Percentiles rank a stretch among this genome's conserved stretches.
Conservation (phyloP, 805 yeast genomes). For the Helenozyma baotianmanensis region DNA sequence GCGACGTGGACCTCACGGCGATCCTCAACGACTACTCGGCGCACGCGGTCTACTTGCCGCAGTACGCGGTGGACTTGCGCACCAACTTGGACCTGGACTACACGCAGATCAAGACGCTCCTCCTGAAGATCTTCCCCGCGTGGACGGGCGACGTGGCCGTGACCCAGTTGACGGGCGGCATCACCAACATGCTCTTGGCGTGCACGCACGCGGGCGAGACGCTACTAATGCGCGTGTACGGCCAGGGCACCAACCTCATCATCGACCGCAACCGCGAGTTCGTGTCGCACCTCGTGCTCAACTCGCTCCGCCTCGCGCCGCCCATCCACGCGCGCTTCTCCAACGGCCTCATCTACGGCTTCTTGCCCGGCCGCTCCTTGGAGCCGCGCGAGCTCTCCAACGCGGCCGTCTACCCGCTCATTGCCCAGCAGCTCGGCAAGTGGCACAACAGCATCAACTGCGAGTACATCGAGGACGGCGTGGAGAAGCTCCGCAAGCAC, state of each 20-base stretch:
- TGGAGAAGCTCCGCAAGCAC: constrained; percentile 33
- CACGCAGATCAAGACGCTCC: constrained; percentile 33
- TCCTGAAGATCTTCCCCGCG: constrained; percentile 44
- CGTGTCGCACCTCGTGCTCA: constrained; percentile 61
- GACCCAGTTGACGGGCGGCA: constrained; percentile 54
- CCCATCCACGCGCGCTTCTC: constrained; percentile 62
- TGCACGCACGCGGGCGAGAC: constrained; percentile 37
- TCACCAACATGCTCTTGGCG: constrained; percentile 55
- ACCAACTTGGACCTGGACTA: constrained; percentile 30
- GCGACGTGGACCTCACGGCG: constrained; percentile 5
- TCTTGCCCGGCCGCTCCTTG: constrained; percentile 58
- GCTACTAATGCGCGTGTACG: constrained; percentile 65
- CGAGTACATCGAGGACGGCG: constrained; percentile 44
- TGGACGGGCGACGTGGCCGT: constrained; percentile 34
- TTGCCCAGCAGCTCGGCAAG: constrained; percentile 64
- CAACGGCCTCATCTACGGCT: constrained; percentile 72
- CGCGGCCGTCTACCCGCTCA: constrained; percentile 46
- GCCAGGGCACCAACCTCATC: constrained; percentile 65
- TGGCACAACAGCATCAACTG: constrained; percentile 57
- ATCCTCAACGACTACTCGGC: constrained; percentile 30
- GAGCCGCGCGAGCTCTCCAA: constrained; percentile 50
- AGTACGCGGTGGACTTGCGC: constrained; percentile 35
- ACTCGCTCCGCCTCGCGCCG: constrained; percentile 62
- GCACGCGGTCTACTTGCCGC: constrained; percentile 49
- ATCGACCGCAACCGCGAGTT: constrained; percentile 73